Base-by-base conservation (phyloP, 768 basidiomycete genomes). In the Amanita exitialis region DNA sequence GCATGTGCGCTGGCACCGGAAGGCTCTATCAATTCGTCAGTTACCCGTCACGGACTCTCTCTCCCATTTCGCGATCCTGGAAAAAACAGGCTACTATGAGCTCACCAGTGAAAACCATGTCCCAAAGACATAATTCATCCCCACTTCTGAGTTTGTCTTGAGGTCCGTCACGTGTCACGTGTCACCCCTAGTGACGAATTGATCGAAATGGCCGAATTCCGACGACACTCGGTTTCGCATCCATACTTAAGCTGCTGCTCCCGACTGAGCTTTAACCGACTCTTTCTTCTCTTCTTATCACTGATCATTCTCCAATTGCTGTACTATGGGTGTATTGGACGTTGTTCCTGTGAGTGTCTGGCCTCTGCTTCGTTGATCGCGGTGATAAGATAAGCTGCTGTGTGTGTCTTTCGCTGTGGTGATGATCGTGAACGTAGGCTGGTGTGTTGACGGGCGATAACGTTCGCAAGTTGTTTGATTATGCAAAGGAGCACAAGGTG, bases 371-470 rank as follows among this genome's bases (percentile, higher is more conserved):
- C 18, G 4, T 30, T 18, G 18, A 23, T 36, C 30, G 18, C 20
- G n/a, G 20, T 20, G 45, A 46, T 46, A 41, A 41, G 16, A 38
- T 8, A 41, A 16, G 6, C 9, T 23, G 39, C 20, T 4, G 4
- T n/a, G n/a, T n/a, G n/a, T n/a, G n/a, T n/a, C n/a, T n/a, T n/a
- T 12, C 34, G 34, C 7, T 2, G 3, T 9, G 6, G 5, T 42
- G 13, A 12, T 27, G 9, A n/a, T 13, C 43, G 43, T 12, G 52
- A 47, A 46, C 53, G 41, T 61, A 95, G 93, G 76, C 91, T 66
- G 95, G 95, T 57, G 95, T 99, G 55, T 70, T 99, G 65, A 94
- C 92, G 54, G 95, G 95, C 67, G 88, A 94, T 59, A 80, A 98
- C 66, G 88, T 91, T 60, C 83, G 91, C 70, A 94, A 93, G 69